Conservation (phyloP, 2,329 filamentous ascomycete genomes). For the Calonectria naviculata region DNA sequence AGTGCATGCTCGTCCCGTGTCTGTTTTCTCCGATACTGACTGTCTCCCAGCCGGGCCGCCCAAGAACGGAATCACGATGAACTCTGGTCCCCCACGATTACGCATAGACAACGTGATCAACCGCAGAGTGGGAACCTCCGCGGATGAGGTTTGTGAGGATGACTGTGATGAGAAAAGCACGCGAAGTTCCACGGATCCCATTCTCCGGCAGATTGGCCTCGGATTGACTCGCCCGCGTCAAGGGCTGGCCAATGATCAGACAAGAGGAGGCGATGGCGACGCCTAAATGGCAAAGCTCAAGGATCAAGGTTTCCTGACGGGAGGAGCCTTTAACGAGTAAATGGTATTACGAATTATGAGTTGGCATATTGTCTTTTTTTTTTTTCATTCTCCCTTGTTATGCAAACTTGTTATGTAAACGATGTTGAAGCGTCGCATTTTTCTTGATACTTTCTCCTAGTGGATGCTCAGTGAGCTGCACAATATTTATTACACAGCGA, state of each 20-base stretch:
- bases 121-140: slow-evolving; percentile 40
- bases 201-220: slow-evolving; percentile 18
- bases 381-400: neutral
- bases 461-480: neutral
- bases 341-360: slow-evolving; percentile 21
- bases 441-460: neutral
- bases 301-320: neutral
- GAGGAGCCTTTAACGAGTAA: slow-evolving; percentile 25
- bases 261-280: neutral
- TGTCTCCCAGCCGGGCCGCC: slow-evolving; percentile 47
- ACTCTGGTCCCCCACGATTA: slow-evolving; percentile 50
- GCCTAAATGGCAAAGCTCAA: neutral
- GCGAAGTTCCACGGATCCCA: slow-evolving; percentile 20
- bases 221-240: slow-evolving; percentile 1
- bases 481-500: neutral
- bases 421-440: neutral
- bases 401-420: neutral
- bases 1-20: slow-evolving; percentile 21
- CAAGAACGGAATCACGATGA: slow-evolving; percentile 49
- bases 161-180: slow-evolving; percentile 29
- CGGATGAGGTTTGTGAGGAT: slow-evolving; percentile 34
- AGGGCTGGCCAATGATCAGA: neutral
- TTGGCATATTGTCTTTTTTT: neutral
- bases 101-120: slow-evolving; percentile 54
- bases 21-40: slow-evolving; percentile 30